These are phyloP conservation scores for Arachis monticola DNA, from an alignment of 331 rosid genomes.

Conservation along the genomic window DNA sequence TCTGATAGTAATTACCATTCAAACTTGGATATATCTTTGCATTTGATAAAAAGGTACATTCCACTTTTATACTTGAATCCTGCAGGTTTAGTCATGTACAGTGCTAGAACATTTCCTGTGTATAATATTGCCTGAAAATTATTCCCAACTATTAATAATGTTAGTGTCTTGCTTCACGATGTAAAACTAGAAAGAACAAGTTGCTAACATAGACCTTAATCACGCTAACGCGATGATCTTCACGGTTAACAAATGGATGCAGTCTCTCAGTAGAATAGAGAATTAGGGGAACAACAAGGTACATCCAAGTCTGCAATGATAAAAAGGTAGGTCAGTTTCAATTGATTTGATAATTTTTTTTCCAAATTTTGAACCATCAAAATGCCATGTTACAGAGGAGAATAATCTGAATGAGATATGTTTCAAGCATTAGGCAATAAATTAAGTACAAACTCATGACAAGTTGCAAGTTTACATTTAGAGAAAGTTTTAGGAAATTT, in stretches of 20 bases:
- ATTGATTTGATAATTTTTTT: too few relatives aligned
- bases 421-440: not conserved
- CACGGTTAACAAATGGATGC: constrained; percentile 44
- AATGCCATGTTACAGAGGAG: not conserved
- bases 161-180: constrained; percentile 19
- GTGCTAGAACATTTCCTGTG: constrained; percentile 83
- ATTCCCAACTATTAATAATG: constrained; percentile 29
- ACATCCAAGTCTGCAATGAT: constrained; percentile 92
- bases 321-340: too few relatives aligned
- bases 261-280: constrained; percentile 67
- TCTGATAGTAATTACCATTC: constrained; percentile 70
- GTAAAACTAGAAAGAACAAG: not conserved
- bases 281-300: constrained; percentile 60
- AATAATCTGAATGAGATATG: not conserved
- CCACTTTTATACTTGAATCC: constrained; percentile 88
- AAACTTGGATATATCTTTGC: constrained; percentile 78
- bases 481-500: constrained; percentile 17
- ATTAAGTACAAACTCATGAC: not conserved
- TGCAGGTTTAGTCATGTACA: constrained; percentile 78
- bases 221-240: constrained; percentile 54
- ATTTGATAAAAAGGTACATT: constrained; percentile 85
- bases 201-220: constrained; percentile 57
- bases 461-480: constrained; percentile 3
- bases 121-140: constrained; percentile 71
- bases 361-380: not conserved